These are phyloP conservation scores for Colletotrichum gigasporum DNA, from an alignment of 2,329 filamentous ascomycete genomes.

Conservation along the genomic window DNA sequence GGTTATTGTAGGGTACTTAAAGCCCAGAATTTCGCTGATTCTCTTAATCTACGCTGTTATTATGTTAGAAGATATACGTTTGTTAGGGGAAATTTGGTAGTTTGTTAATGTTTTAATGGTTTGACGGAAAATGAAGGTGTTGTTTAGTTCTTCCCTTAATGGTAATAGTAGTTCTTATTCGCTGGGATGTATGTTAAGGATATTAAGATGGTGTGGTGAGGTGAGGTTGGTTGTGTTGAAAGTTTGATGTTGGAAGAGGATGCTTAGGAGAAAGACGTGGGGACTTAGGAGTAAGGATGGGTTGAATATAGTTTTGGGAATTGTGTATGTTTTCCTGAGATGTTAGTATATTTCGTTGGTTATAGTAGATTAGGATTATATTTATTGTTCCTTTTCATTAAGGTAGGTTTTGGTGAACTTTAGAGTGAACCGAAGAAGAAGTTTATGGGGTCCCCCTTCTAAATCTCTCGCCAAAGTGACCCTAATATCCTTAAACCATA, in stretches of 20 bases:
- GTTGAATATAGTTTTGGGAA: background rate
- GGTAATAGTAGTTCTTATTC: background rate
- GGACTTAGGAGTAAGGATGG: background rate
- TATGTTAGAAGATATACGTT: constrained; percentile 27
- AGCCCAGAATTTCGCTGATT: constrained; percentile 12
- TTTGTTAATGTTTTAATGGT: constrained; percentile 41
- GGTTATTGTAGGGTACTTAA: background rate
- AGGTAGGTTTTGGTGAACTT: constrained; percentile 39
- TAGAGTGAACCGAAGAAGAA: constrained; percentile 30
- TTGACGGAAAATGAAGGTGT: constrained; percentile 14
- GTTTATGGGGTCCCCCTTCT: constrained; percentile 27
- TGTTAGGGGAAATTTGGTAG: constrained; percentile 29
- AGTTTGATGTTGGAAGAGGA: background rate
- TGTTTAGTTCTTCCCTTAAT: background rate
- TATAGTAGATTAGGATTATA: background rate
- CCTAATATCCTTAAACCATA: constrained; percentile 33
- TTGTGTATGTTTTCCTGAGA: background rate
- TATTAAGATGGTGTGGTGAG: background rate
- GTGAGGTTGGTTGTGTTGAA: background rate
- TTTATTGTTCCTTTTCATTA: background rate
- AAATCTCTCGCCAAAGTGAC: constrained; percentile 31
- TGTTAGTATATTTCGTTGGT: background rate
- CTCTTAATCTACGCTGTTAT: constrained; percentile 30
- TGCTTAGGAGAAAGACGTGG: background rate
- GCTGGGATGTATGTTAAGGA: background rate